A percentile compares a stretch with the other conserved stretches of the same genome.
Conservation (phyloP, 106 monocot species). For the Vanilla planifolia region DNA sequence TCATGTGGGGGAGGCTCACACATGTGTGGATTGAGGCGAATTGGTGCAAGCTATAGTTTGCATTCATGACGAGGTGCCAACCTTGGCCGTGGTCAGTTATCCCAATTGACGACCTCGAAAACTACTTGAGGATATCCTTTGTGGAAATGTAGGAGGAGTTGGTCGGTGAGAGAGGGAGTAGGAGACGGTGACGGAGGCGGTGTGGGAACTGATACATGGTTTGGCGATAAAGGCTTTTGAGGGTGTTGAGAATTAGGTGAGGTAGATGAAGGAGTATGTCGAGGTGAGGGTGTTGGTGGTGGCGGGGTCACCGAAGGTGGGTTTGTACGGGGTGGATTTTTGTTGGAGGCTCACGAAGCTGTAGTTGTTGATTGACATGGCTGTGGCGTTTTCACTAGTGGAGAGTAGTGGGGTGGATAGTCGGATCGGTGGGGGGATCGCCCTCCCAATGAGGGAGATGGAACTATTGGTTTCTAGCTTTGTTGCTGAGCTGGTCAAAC, state of each 20-base stretch:
- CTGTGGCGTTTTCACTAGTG: conserved; percentile 27
- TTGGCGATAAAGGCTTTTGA: conserved; percentile 18
- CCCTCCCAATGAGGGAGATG: conserved; percentile 25
- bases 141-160: conserved; percentile 16
- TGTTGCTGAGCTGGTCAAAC: not conserved
- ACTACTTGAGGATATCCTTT: conserved; percentile 22
- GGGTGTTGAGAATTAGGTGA: conserved; percentile 1
- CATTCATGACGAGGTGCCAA: conserved; percentile 26
- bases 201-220: conserved; percentile 9
- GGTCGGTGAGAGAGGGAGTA: not conserved
- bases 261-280: not conserved
- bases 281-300: conserved; percentile 8
- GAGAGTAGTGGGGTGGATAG: conserved; percentile 26
- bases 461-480: conserved; percentile 13
- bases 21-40: not conserved
- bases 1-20: conserved; percentile 20
- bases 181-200: conserved; percentile 10
- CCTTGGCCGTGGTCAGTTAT: conserved; percentile 9
- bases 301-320: conserved; percentile 26
- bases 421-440: conserved; percentile 31
- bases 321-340: conserved; percentile 24
- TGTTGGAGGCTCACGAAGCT: conserved; percentile 21
- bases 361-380: conserved; percentile 25
- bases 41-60: conserved; percentile 7
- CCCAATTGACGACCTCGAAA: conserved; percentile 28